These are phyloP conservation scores for Dendrobium officinale DNA, from an alignment of 106 monocot species.

Conservation along the genomic window DNA sequence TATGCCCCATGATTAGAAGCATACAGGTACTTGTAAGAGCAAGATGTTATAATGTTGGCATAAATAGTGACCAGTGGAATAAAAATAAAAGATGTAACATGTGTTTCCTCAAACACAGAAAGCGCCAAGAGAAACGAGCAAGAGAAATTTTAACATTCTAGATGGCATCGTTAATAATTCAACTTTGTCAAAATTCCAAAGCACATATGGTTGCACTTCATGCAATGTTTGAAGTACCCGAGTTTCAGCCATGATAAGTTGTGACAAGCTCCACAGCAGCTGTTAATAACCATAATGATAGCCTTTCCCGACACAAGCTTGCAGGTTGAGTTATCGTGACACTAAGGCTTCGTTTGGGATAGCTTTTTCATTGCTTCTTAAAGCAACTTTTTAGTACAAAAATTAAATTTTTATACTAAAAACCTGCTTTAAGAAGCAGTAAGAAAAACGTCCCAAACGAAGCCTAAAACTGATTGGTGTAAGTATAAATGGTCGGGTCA, in stretches of 20 bases:
- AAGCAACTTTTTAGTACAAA: too few relatives aligned
- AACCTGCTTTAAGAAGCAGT: too few relatives aligned
- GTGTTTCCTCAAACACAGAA: background rate
- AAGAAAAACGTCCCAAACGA: too few relatives aligned
- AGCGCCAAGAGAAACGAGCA: background rate
- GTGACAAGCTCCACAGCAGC: background rate
- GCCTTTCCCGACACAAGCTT: too few relatives aligned
- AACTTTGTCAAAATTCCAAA: background rate
- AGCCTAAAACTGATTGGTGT: too few relatives aligned
- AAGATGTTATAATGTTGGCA: background rate
- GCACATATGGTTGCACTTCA: background rate
- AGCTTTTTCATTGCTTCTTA: too few relatives aligned
- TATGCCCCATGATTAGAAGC: background rate
- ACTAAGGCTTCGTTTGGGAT: too few relatives aligned
- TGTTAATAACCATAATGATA: background rate
- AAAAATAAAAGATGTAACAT: background rate
- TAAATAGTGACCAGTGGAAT: background rate
- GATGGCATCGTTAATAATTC: background rate
- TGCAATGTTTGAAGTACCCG: background rate
- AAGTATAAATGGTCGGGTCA: too few relatives aligned
- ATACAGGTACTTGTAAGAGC: background rate
- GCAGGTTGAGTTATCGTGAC: too few relatives aligned
- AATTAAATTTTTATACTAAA: too few relatives aligned
- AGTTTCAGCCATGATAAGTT: background rate
- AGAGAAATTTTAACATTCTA: background rate